Conservation (phyloP, 306 rosid species). For the Prosopis cineraria region DNA sequence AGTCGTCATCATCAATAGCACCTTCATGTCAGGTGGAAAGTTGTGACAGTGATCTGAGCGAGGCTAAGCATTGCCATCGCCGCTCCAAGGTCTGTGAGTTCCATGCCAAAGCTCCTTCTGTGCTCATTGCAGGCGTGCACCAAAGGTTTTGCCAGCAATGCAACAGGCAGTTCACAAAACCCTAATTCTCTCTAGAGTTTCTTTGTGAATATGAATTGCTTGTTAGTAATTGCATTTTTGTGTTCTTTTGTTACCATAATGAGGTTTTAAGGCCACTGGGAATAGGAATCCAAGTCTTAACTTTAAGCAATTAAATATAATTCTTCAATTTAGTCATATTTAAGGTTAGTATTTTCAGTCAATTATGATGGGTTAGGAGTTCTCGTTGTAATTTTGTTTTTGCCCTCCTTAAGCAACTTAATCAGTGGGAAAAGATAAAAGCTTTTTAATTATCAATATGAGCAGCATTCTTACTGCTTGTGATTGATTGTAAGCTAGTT, state of each 20-base stretch:
- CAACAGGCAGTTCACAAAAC: constrained; percentile 78
- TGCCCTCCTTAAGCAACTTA: constrained; percentile 8
- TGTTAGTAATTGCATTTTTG: not conserved
- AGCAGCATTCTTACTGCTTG: not conserved
- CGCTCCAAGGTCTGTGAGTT: too few relatives aligned
- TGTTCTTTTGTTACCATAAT: not conserved
- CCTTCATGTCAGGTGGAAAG: too few relatives aligned
- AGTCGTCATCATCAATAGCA: too few relatives aligned
- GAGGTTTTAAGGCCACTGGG: not conserved
- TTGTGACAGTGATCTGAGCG: too few relatives aligned
- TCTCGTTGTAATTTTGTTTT: not conserved
- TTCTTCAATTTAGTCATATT: not conserved
- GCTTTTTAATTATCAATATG: not conserved
- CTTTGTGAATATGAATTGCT: not conserved
- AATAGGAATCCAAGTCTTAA: not conserved
- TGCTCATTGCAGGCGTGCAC: too few relatives aligned
- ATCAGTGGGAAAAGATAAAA: constrained; percentile 10
- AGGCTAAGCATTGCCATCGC: too few relatives aligned
- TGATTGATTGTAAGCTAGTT: not conserved
- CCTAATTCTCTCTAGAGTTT: constrained; percentile 35
- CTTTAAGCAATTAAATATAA: too few relatives aligned
- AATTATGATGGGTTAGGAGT: not conserved
- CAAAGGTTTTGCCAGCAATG: too few relatives aligned
- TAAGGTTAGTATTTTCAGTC: not conserved
- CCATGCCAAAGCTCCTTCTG: too few relatives aligned